Percentiles rank a stretch among this genome's conserved stretches.
Evolutionary conservation across 805 yeast genomes (phyloP).

Genomic region (Diddensiella santjacobensis): DNA sequence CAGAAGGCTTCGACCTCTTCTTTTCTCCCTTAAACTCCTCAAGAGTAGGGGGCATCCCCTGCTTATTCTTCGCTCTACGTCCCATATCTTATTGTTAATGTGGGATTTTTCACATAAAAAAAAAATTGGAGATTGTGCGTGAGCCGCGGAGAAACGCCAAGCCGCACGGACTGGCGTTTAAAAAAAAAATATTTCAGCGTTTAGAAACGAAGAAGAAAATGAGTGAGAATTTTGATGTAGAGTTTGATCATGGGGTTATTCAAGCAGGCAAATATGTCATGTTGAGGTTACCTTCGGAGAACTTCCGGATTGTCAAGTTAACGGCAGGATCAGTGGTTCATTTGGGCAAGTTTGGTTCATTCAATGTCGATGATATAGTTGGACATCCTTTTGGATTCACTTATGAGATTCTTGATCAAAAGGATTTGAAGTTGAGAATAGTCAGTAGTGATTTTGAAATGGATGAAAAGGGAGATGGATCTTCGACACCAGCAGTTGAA

Average conservation of each 20-base stretch:
- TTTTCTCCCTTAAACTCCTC: constrained; percentile 58
- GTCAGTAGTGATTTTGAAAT: constrained; percentile 34
- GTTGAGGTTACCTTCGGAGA: constrained; percentile 77
- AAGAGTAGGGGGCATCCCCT: constrained; percentile 83
- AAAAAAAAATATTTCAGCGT: background rate
- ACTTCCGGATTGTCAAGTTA: constrained; percentile 67
- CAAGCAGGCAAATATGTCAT: constrained; percentile 53
- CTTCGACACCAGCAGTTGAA: constrained; percentile 29
- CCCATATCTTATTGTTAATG: constrained; percentile 53
- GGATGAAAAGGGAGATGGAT: constrained; percentile 26
- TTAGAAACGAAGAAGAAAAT: no score
- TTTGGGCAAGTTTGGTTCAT: constrained; percentile 90
- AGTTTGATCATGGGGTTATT: constrained; percentile 33
- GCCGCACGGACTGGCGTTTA: background rate
- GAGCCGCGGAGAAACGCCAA: background rate
- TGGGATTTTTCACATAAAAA: background rate
- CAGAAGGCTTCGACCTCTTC: constrained; percentile 27
- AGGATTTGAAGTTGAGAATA: constrained; percentile 37
- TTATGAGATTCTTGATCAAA: constrained; percentile 62
- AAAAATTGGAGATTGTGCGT: constrained; percentile 10
- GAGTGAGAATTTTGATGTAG: background rate
- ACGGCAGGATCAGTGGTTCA: constrained; percentile 56
- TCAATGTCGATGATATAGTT: constrained; percentile 65
- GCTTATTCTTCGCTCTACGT: constrained; percentile 88
- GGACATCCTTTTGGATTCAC: constrained; percentile 87